These are phyloP conservation scores for Spathaspora arborariae DNA, from an alignment of 805 yeast genomes.

Conservation along the genomic window DNA sequence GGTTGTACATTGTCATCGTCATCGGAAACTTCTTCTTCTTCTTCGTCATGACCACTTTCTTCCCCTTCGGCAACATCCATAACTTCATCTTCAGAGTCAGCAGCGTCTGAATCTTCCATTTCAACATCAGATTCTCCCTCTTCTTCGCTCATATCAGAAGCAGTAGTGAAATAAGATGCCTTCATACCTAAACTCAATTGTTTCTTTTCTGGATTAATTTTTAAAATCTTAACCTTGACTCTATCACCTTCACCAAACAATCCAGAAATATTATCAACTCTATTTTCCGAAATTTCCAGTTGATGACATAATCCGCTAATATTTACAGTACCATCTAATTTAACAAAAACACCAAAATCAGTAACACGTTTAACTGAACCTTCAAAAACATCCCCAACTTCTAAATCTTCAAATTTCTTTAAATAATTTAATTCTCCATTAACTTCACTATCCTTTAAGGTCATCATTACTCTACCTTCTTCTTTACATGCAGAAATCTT, in stretches of 20 bases:
- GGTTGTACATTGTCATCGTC: background rate
- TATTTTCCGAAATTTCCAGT: constrained; percentile 74
- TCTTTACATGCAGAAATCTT: constrained; percentile 61
- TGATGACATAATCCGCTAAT: constrained; percentile 86
- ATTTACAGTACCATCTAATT: constrained; percentile 67
- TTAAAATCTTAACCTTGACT: constrained; percentile 79
- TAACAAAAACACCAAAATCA: constrained; percentile 89
- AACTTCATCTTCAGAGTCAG: constrained; percentile 32
- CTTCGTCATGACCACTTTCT: constrained; percentile 19
- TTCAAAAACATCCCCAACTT: constrained; percentile 66
- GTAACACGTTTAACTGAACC: constrained; percentile 76
- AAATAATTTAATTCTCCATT: constrained; percentile 60
- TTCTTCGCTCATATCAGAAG: constrained; percentile 25
- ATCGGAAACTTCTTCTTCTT: constrained; percentile 25
- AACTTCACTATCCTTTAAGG: constrained; percentile 77
- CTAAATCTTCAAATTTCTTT: constrained; percentile 63
- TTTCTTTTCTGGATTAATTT: constrained; percentile 58
- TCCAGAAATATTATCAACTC: constrained; percentile 51
- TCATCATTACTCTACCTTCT: constrained; percentile 65
- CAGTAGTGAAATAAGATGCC: constrained; percentile 73
- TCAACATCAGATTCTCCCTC: constrained; percentile 23
- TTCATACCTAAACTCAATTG: constrained; percentile 89
- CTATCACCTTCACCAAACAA: constrained; percentile 87
- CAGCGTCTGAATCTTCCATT: constrained; percentile 16
- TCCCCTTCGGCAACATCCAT: constrained; percentile 31